phyloP scores from a whole-genome alignment of 1,284 basidiomycete species.

The Ceratobasidium sp. region DNA sequence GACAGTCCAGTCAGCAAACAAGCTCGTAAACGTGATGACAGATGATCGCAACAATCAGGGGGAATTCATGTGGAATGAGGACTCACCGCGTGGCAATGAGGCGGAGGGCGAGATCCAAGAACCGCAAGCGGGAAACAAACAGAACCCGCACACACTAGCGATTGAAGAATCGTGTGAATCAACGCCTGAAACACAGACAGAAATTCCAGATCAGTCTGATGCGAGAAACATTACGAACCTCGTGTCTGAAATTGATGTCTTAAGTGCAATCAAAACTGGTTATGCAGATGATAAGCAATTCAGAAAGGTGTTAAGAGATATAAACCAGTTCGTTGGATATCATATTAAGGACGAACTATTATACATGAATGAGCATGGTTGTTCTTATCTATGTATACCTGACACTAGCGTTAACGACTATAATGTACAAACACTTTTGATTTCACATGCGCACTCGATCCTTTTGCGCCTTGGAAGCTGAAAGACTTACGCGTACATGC shows the following conservation, averaged over 20 bases:
- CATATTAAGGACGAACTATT: background rate
- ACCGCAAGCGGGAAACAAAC: no score
- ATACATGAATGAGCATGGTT: background rate
- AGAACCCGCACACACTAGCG: no score
- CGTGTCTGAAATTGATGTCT: conserved; percentile 4
- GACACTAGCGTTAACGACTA: background rate
- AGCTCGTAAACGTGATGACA: background rate
- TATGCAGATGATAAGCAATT: conserved; percentile 7
- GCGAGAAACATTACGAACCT: background rate
- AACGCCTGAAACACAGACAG: no score
- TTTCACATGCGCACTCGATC: conserved; percentile 30
- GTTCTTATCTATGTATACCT: background rate
- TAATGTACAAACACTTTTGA: background rate
- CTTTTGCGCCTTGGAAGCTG: conserved; percentile 53
- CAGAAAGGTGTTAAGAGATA: background rate
- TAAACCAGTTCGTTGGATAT: background rate
- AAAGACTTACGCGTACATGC: conserved; percentile 53
- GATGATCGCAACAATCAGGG: background rate
- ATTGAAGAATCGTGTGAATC: no score
- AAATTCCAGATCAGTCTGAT: background rate
- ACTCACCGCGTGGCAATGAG: no score
- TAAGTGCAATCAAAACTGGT: background rate
- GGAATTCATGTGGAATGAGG: background rate
- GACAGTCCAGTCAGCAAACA: background rate
- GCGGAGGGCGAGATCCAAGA: no score